Base-by-base conservation (phyloP, 1,284 basidiomycete genomes). In the Ganoderma boninense region DNA sequence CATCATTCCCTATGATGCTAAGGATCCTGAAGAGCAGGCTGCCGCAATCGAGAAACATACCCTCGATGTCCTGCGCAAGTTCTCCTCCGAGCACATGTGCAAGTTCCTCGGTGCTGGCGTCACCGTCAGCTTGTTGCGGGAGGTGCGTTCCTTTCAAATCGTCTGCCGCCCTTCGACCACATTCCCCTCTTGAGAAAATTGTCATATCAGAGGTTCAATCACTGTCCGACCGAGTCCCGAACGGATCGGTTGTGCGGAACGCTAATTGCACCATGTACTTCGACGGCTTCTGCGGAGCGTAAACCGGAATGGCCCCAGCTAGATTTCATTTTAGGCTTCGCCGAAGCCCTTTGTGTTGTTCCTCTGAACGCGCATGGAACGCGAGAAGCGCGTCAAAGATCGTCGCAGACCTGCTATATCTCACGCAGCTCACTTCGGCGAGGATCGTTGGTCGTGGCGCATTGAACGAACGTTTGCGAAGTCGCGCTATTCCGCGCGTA, bases 21-120 rank as follows among this genome's bases (percentile, higher is more conserved):
- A 84, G 69, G 81, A 86, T 61, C 82, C 87, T 13, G 84, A 87
- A 11, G 84, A 85, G 69, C 89, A 87, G 73, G 84, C 87, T 11
- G 80, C 86, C 66, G 84, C 83, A 23, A 91, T 94, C 78, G 90
- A 92, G 79, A 81, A 81, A 64, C 87, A 89, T 73, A 84, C 94
- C 73, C 77, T 92, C 70, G 82, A 88, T 35, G 85, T 86, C 14
- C 78, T 95, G 61, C 87, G 88, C 78, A 88, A 89, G 77, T 94
- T 94, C 83, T 89, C 88, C 49, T 82, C 84, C 23, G 90, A 92
- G 75, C 93, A 94, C 78, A 80, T 93, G 38, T 92, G 92, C 87
- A 95, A 95, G 85, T 95, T 95, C 84, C 85, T 95, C 71, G 93
- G 92, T 68, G 86, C 86, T 10, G 87, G 87, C 75, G 83, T 89